Conservation (phyloP, 345 rosid genomes). For the Populus nigra region DNA sequence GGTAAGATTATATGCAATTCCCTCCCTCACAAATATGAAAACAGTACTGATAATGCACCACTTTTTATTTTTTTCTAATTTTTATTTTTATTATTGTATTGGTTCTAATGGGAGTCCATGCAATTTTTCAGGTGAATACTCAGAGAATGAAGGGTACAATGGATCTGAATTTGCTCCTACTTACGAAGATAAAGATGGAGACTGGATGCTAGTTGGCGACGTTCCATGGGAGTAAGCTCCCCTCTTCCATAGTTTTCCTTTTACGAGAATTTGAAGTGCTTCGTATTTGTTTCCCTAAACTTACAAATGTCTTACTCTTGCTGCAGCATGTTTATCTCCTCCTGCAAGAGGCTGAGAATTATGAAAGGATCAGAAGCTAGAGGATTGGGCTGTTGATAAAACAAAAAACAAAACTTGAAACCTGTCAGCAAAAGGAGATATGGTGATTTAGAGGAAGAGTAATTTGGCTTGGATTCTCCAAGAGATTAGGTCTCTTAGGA, state of each 20-base stretch:
- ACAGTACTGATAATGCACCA: not conserved
- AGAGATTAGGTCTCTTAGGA: not conserved
- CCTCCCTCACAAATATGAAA: not conserved
- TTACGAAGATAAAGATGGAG: constrained; percentile 26
- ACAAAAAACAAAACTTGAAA: not conserved
- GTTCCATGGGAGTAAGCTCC: constrained; percentile 27
- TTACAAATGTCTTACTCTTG: not conserved
- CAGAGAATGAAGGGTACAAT: constrained; percentile 20
- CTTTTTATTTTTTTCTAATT: not conserved
- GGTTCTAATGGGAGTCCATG: not conserved
- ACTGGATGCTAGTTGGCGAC: constrained; percentile 28
- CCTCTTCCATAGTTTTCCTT: not conserved
- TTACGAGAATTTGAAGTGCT: not conserved
- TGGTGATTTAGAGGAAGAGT: not conserved
- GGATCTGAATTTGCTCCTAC: constrained; percentile 21
- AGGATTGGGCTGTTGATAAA: constrained; percentile 1
- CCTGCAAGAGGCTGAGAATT: constrained; percentile 27
- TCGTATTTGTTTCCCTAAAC: not conserved
- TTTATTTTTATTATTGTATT: not conserved
- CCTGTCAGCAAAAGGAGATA: not conserved
- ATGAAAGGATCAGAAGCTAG: constrained; percentile 18
- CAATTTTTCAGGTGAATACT: constrained; percentile 12
- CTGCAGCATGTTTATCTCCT: constrained; percentile 17
- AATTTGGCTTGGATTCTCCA: not conserved
- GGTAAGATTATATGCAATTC: not conserved